Conservation (phyloP, 169 alveolate species). For the Eimeria sp. region DNA sequence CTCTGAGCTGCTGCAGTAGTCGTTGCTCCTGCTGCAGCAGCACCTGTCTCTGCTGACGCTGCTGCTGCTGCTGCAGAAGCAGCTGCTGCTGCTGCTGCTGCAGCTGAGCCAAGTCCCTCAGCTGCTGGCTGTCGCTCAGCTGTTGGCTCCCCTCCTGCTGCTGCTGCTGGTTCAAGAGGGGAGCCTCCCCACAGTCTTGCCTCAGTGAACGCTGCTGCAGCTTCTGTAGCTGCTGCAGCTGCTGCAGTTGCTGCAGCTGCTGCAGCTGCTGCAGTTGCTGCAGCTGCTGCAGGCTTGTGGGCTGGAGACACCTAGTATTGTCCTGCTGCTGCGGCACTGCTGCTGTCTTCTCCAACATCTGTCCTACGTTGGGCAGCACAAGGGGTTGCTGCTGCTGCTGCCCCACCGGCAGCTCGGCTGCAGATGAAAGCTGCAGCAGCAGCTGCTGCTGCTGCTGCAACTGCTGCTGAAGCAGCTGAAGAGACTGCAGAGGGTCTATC, state of each 20-base stretch:
- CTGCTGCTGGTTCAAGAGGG: neutral
- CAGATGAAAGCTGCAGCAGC: neutral
- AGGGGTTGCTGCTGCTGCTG: neutral
- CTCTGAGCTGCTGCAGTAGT: neutral
- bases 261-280: conserved; percentile 6
- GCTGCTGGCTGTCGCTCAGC: neutral
- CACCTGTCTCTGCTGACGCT: conserved; percentile 8
- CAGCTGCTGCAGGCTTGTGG: neutral
- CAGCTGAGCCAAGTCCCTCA: neutral
- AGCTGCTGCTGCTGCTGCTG: neutral
- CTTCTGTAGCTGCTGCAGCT: conserved; percentile 16
- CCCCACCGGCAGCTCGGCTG: neutral
- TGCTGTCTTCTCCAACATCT: neutral
- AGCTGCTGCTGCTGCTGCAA: conserved; percentile 17
- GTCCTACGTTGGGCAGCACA: neutral
- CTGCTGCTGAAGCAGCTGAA: conserved; percentile 7
- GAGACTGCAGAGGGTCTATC: neutral
- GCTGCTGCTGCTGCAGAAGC: neutral
- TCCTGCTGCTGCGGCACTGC: neutral
- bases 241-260: conserved; percentile 24
- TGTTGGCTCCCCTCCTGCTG: neutral
- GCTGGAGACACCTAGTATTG: neutral
- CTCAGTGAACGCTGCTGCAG: neutral
- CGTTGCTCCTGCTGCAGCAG: conserved; percentile 41
- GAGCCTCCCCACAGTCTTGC: neutral